phyloP scores from a whole-genome alignment of 768 basidiomycete species.

The Phaffia tasmanica region DNA sequence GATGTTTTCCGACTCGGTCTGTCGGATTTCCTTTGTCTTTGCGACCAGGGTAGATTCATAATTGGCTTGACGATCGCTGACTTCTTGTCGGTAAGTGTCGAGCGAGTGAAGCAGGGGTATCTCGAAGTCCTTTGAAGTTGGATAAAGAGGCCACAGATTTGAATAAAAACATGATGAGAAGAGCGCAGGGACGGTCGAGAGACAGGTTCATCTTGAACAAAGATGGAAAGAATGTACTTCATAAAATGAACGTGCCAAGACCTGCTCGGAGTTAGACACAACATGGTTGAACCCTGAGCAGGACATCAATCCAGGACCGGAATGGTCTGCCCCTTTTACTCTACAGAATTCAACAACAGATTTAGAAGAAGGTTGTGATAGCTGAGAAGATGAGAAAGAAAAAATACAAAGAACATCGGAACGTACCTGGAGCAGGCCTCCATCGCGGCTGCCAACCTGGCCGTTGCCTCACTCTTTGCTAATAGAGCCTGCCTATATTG shows the following conservation, averaged over 20 bases:
- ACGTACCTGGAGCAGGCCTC: conserved; percentile 49
- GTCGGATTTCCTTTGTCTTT: conserved; percentile 70
- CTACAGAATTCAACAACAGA: conserved; percentile 52
- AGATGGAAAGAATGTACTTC: conserved; percentile 1
- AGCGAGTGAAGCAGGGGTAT: conserved; percentile 75
- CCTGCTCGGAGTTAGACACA: conserved; percentile 83
- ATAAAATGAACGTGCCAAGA: conserved; percentile 75
- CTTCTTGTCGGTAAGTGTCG: conserved; percentile 62
- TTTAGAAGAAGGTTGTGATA: background rate
- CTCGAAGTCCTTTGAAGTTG: conserved; percentile 57
- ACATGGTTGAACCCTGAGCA: conserved; percentile 82
- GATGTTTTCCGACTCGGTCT: conserved; percentile 74
- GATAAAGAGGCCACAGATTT: background rate
- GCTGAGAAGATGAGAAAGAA: background rate
- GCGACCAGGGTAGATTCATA: conserved; percentile 63
- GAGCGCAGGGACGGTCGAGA: background rate
- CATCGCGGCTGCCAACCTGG: conserved; percentile 75
- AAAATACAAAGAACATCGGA: conserved; percentile 42
- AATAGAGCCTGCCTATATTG: conserved; percentile 70
- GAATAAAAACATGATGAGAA: too few species aligned
- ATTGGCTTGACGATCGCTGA: conserved; percentile 46
- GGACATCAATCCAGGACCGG: conserved; percentile 63
- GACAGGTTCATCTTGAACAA: background rate
- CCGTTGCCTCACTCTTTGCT: conserved; percentile 69
- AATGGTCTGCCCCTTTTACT: conserved; percentile 33